Conservation (phyloP, 2,329 filamentous ascomycete genomes). For the Colletotrichum tamarilloi region DNA sequence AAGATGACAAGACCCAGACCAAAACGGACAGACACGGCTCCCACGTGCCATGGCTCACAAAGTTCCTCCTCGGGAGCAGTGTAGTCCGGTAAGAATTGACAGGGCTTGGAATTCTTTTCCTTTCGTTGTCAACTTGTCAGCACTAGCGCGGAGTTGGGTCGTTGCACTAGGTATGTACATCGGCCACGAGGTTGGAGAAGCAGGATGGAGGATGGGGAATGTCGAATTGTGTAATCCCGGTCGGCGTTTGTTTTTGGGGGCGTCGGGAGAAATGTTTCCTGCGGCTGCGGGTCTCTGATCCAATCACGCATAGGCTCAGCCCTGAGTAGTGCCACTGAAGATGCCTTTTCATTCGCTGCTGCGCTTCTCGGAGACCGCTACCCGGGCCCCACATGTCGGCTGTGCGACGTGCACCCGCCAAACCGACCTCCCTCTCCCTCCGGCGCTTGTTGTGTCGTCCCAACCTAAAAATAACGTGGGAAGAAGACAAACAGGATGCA, state of each 20-base stretch:
- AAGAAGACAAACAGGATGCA: conserved; percentile 7
- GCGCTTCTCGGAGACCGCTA: conserved; percentile 2
- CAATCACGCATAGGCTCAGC: not conserved
- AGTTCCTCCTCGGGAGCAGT: conserved; percentile 2
- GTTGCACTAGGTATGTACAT: not conserved
- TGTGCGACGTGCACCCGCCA: conserved; percentile 14
- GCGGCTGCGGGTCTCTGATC: not conserved
- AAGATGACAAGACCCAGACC: not conserved
- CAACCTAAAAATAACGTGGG: conserved; percentile 30
- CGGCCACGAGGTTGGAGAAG: not conserved
- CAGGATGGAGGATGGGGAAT: not conserved
- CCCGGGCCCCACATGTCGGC: not conserved
- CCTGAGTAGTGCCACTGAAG: not conserved
- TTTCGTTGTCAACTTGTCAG: conserved; percentile 26
- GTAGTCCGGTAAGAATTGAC: conserved; percentile 14
- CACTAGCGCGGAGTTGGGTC: conserved; percentile 3
- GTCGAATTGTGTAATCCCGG: not conserved
- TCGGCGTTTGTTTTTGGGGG: not conserved
- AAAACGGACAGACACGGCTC: not conserved
- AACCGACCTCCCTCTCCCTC: not conserved
- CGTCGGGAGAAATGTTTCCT: not conserved
- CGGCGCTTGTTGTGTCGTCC: conserved; percentile 20
- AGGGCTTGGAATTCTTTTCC: not conserved
- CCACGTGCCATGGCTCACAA: not conserved
- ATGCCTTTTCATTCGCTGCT: conserved; percentile 4